A percentile compares a stretch with the other conserved stretches of the same genome.
Evolutionary conservation across 176 grass and related monocot genomes (phyloP).

Genomic region (Triticum monococcum): DNA sequence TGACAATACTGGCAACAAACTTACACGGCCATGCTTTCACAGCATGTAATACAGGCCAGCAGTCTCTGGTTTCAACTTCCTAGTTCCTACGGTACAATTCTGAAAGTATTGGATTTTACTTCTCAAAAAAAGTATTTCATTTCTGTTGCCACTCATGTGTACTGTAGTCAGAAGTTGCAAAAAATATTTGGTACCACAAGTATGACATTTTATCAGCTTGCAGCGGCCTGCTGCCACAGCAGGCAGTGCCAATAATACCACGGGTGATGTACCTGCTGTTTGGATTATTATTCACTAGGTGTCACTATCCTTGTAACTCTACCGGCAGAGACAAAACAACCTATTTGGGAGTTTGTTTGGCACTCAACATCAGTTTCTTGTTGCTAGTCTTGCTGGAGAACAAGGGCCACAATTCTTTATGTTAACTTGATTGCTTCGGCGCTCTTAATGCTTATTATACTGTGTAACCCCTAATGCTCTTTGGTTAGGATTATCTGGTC

Average conservation of each 20-base stretch:
- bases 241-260: neutral
- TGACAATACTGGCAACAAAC: slow-evolving; percentile 5
- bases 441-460: neutral
- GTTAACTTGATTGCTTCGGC: neutral
- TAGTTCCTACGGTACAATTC: neutral
- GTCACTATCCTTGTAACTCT: slow-evolving; percentile 12
- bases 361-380: neutral
- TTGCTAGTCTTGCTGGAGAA: neutral
- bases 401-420: neutral
- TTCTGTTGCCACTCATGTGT: neutral
- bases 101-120: neutral
- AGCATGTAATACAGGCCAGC: neutral
- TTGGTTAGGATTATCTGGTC: neutral
- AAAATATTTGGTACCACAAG: neutral
- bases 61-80: neutral
- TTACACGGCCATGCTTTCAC: neutral
- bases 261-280: neutral
- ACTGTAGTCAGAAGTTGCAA: neutral
- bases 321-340: slow-evolving; percentile 20
- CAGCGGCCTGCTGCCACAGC: neutral
- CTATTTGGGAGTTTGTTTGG: neutral
- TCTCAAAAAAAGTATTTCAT: neutral
- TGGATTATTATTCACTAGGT: neutral
- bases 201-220: neutral
- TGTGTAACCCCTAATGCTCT: neutral